These are phyloP conservation scores for Furcasterigmium sp. DNA, from an alignment of 2,329 filamentous ascomycete species.

Conservation along the genomic window DNA sequence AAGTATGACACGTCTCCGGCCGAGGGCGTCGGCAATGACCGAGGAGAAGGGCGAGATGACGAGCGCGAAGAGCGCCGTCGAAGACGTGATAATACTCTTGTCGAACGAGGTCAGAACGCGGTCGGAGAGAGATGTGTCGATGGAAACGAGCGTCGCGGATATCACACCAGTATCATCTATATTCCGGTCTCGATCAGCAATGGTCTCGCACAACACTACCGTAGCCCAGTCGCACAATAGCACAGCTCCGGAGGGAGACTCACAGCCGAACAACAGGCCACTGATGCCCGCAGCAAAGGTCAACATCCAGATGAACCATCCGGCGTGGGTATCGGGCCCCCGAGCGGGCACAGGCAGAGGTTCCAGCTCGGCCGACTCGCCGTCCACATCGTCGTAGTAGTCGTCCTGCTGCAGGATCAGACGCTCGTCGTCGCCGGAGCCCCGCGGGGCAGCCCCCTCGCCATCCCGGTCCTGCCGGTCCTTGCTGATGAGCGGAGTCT, in stretches of 20 bases:
- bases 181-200: constrained; percentile 3
- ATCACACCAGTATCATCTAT: constrained; percentile 68
- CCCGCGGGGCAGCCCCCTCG: not conserved
- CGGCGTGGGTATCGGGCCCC: constrained; percentile 21
- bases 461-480: constrained; percentile 2
- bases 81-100: constrained; percentile 67
- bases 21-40: constrained; percentile 55
- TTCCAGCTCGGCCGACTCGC: constrained; percentile 19
- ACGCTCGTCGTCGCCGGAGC: constrained; percentile 20
- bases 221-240: constrained; percentile 3
- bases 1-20: constrained; percentile 58
- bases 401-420: constrained; percentile 18
- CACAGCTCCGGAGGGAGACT: constrained; percentile 19
- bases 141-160: constrained; percentile 61
- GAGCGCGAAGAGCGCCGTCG: constrained; percentile 62
- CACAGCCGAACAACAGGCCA: constrained; percentile 64
- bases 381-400: constrained; percentile 15
- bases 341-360: constrained; percentile 11
- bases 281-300: constrained; percentile 62
- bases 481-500: constrained; percentile 4
- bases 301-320: constrained; percentile 54
- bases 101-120: constrained; percentile 56
- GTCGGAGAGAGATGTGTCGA: constrained; percentile 52
- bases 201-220: too few species aligned
- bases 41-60: constrained; percentile 59